A percentile compares a stretch with the other conserved stretches of the same genome.
Conservation (phyloP, 192 early-diverging fungal genomes). For the Backusella tuberculispora region DNA sequence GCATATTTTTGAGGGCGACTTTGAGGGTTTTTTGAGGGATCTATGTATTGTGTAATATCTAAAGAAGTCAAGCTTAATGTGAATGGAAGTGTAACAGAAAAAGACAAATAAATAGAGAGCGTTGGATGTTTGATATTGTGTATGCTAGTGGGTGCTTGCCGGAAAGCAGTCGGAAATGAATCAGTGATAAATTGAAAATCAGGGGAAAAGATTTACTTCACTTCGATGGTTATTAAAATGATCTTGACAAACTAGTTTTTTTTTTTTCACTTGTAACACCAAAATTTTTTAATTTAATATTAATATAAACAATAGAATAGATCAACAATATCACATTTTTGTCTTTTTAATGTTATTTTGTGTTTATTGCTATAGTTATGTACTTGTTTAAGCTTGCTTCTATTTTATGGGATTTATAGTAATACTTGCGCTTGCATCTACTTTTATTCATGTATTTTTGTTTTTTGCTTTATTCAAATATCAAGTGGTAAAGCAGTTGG, state of each 20-base stretch:
- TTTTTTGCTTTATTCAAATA: slow-evolving; percentile 9
- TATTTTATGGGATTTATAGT: not conserved
- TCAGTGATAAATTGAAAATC: slow-evolving; percentile 6
- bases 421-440: not conserved
- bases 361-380: not conserved
- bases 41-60: no score
- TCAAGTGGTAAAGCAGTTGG: not conserved
- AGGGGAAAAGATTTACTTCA: slow-evolving; percentile 8
- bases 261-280: slow-evolving; percentile 7
- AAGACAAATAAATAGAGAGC: not conserved
- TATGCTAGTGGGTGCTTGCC: not conserved
- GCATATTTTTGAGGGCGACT: no score
- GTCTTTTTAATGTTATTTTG: not conserved
- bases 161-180: not conserved
- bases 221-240: not conserved
- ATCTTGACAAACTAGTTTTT: not conserved
- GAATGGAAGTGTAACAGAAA: not conserved
- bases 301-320: not conserved
- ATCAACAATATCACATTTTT: not conserved
- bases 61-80: no score
- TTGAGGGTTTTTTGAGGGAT: no score
- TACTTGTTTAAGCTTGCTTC: not conserved
- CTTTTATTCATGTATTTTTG: not conserved
- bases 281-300: slow-evolving; percentile 1
- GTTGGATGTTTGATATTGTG: not conserved